These are phyloP conservation scores for Sistotremastrum suecicum DNA, from an alignment of 768 basidiomycete genomes.

Conservation along the genomic window DNA sequence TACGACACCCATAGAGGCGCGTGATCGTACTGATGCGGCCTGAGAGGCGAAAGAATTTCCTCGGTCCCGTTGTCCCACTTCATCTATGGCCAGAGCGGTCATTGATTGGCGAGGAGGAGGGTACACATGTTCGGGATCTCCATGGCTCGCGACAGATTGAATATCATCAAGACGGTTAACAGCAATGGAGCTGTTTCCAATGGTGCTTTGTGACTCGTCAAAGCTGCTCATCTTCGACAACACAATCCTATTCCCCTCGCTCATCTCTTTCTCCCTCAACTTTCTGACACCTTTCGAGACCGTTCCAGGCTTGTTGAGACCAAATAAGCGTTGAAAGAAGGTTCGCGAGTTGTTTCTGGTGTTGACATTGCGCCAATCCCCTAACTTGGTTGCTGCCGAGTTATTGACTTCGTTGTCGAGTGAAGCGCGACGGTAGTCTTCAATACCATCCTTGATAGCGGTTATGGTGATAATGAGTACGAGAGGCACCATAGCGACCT, in stretches of 20 bases:
- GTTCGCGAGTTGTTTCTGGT: conserved; percentile 62
- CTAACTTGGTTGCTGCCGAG: conserved; percentile 80
- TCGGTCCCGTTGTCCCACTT: conserved; percentile 1
- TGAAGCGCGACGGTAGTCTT: conserved; percentile 82
- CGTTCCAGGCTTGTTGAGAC: conserved; percentile 54
- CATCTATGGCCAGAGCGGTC: background rate
- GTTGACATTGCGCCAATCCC: conserved; percentile 85
- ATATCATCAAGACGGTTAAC: conserved; percentile 52
- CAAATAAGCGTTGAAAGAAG: conserved; percentile 63
- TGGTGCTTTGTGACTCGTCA: conserved; percentile 13
- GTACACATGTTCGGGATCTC: conserved; percentile 38
- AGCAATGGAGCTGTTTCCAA: conserved; percentile 27
- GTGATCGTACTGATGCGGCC: conserved; percentile 21
- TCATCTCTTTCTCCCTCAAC: conserved; percentile 69
- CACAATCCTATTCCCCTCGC: conserved; percentile 46
- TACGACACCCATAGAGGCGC: conserved; percentile 55
- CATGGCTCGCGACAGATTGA: conserved; percentile 50
- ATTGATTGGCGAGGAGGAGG: conserved; percentile 13
- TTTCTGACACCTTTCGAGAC: conserved; percentile 78
- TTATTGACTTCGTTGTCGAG: conserved; percentile 94
- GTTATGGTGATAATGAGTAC: conserved; percentile 80
- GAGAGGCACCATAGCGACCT: conserved; percentile 73
- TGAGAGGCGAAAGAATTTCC: conserved; percentile 1
- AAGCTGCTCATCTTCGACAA: conserved; percentile 30
- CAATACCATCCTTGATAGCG: conserved; percentile 89